Evolutionary conservation across 306 rosid species (phyloP), one percentile per base, ranked within the genome.

Genomic region (Luffa acutangula): DNA sequence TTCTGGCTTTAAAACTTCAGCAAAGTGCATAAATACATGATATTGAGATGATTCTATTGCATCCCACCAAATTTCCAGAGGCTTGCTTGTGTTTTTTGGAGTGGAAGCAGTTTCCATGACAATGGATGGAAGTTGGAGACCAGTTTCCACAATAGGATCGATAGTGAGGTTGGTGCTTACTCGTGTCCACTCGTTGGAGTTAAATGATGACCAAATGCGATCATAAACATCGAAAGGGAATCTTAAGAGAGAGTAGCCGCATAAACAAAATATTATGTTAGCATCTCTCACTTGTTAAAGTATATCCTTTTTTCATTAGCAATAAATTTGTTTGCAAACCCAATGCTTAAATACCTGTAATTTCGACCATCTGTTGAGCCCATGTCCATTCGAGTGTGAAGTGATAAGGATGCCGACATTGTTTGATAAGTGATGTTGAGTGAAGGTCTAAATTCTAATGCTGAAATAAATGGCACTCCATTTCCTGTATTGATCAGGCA

Each of bases 11-110:
- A 82, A 53, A 20, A 90, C 73, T 64, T 90, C 94, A 20, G 75
- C 72, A 46, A 88, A 85, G 83, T 87, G 82, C 80, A 90, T 59
- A 78, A 66, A 80, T 6, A 70, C 59, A 21, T 67, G 77, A 65
- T 79, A 81, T 1, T 15, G 51, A 1, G 60, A 13, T 12, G 73
- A 78, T 21, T 18, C 59, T 21, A 51, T 78, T 0, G 75, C 7
- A 5, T 5, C 7, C 78, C 62, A 71, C 41, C 2, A 3, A 0
- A 59, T 6, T 1, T 3, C 3, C 34, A 80, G 36, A 60, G 80
- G 18, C 20, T 8, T 21, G 36, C 37, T 82, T 2, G 7, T 21
- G 2, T 80, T 75, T 9, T 0, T 7, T 1, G 89, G 72, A 3
- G 67, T 48, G 11, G 48, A 56, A 3, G 89, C 91, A 1, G 87